Evolutionary conservation across 305 asterid species (phyloP), one percentile per base, ranked within the genome.

Genomic region (Fraxinus ornus): DNA sequence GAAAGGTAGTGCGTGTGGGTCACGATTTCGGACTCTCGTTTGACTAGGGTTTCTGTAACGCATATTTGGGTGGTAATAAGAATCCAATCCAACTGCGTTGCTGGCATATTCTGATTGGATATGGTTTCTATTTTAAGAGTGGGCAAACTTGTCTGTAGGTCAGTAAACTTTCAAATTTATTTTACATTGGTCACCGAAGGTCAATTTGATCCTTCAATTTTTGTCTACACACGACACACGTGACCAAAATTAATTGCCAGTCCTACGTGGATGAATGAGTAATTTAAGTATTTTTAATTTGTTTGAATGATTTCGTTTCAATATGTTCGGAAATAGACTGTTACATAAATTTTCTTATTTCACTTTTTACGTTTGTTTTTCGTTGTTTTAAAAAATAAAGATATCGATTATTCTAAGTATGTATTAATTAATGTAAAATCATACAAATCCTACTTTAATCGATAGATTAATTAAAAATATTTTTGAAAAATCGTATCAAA

Each of bases 21-120:
- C 87, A 86, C 90, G 72, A 1, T 0, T 44, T 3, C 17, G 2
- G 64, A 73, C 83, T 30, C 39, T 83, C 89, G 84, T 62, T 77
- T 86, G 88, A 81, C 92, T 89, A 87, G 92, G 89, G 90, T 83
- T 86, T 86, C 78, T 17, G 5, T 72, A 79, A 35, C 84, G 78
- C 33, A 41, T 82, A 80, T 83, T 52, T 85, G 88, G 86, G 81
- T 75, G 76, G 87, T 81, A 89, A 88, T 89, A 75, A 86, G 83
- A 86, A 85, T 82, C 84, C 79, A 90, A 87, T 82, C 78, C 64
- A 26, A 6, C 17, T 37, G 82, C 81, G 36, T 26, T 47, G 87
- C 82, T 89, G 92, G 89, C 91, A 22, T 0, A 2, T 1, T 17
- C 80, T 82, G 76, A 86, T 88, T 89, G 89, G 89, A 0, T 15